Conservation (phyloP, 805 yeast species). For the Lachancea thermotolerans region DNA sequence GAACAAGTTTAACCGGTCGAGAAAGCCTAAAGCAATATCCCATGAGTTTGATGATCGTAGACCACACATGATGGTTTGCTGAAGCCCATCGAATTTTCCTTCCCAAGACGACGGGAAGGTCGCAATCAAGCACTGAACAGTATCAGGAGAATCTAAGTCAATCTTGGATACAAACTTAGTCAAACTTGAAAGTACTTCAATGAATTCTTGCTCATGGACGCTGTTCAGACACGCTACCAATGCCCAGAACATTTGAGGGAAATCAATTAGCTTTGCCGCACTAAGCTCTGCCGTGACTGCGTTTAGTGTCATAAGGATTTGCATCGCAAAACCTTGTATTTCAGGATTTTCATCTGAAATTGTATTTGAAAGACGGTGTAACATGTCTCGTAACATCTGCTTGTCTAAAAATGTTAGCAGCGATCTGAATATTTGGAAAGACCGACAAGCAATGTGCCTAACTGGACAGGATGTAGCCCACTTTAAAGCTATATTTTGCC, state of each 20-base stretch:
- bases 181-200: constrained; percentile 77
- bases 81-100: constrained; percentile 85
- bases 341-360: constrained; percentile 83
- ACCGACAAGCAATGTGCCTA: constrained; percentile 92
- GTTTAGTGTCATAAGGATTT: constrained; percentile 90
- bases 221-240: constrained; percentile 87
- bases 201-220: constrained; percentile 85
- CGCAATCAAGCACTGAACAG: constrained; percentile 72
- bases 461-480: constrained; percentile 99
- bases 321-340: constrained; percentile 96
- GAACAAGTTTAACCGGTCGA: constrained; percentile 63
- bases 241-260: constrained; percentile 94
- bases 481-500: constrained; percentile 75
- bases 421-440: constrained; percentile 88
- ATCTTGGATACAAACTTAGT: constrained; percentile 80
- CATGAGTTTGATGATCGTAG: constrained; percentile 73
- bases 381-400: constrained; percentile 85
- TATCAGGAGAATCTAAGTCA: constrained; percentile 77
- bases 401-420: constrained; percentile 76
- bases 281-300: constrained; percentile 84
- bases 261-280: constrained; percentile 69
- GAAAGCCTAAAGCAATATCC: constrained; percentile 65
- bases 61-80: constrained; percentile 72
- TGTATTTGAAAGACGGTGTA: constrained; percentile 87
- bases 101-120: constrained; percentile 96